Conservation (phyloP, 2,329 filamentous ascomycete species). For the Scytalidium sp. region DNA sequence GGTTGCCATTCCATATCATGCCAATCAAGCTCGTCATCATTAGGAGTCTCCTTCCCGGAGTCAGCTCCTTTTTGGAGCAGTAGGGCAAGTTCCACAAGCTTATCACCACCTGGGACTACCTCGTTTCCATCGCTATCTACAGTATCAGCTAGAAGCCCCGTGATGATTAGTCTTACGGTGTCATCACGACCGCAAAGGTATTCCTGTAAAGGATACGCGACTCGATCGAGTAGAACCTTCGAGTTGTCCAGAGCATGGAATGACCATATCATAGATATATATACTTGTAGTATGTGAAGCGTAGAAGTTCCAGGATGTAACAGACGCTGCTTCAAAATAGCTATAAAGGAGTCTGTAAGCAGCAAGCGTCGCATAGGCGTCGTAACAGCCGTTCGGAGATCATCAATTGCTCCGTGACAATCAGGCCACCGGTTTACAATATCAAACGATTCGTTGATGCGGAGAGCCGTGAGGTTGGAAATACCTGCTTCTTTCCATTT, state of each 20-base stretch:
- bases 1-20: conserved; percentile 92
- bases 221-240: conserved; percentile 72
- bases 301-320: conserved; percentile 76
- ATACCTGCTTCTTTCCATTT: conserved; percentile 71
- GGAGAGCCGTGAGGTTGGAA: conserved; percentile 63
- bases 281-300: conserved; percentile 70
- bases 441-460: conserved; percentile 73
- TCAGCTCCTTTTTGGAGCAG: conserved; percentile 48
- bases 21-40: conserved; percentile 78
- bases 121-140: conserved; percentile 36
- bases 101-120: conserved; percentile 39
- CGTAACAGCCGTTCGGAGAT: conserved; percentile 68
- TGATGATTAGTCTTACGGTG: conserved; percentile 74
- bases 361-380: conserved; percentile 66
- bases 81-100: conserved; percentile 63
- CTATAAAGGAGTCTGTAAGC: conserved; percentile 67
- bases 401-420: conserved; percentile 69
- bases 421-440: conserved; percentile 74
- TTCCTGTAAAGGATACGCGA: conserved; percentile 69
- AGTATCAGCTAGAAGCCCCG: conserved; percentile 64
- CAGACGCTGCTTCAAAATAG: conserved; percentile 61
- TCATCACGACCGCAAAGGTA: conserved; percentile 76
- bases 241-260: conserved; percentile 75
- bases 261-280: conserved; percentile 75
- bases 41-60: conserved; percentile 47